phyloP scores from a whole-genome alignment of 371 early-diverging fungal genomes.

The Coemansia sp. region DNA sequence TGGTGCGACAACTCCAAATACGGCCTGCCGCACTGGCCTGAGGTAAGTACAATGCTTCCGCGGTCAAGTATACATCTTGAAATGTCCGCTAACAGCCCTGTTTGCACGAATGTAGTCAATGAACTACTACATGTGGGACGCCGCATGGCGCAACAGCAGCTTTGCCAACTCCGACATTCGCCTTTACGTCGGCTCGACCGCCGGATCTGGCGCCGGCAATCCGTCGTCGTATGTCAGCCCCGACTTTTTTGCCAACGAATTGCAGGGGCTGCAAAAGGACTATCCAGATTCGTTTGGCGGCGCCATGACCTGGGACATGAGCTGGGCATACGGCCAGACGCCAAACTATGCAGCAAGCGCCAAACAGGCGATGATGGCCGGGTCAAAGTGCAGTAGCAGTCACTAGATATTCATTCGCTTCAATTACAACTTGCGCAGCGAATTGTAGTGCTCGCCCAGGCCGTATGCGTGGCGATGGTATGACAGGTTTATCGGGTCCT shows the following conservation, averaged over 20 bases:
- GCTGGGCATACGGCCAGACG: constrained; percentile 40
- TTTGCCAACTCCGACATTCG: constrained; percentile 42
- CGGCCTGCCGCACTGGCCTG: constrained; percentile 42
- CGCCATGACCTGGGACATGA: constrained; percentile 49
- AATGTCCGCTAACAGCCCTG: not conserved
- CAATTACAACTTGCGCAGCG: constrained; percentile 44
- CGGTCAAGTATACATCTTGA: no score
- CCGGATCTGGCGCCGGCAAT: constrained; percentile 37
- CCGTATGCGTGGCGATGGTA: constrained; percentile 90
- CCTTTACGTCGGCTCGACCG: constrained; percentile 42
- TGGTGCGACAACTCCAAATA: constrained; percentile 56
- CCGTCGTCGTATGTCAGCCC: constrained; percentile 42
- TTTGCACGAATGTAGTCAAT: constrained; percentile 23
- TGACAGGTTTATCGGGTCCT: constrained; percentile 73
- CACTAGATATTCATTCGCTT: not conserved
- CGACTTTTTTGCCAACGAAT: constrained; percentile 33
- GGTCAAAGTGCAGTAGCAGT: constrained; percentile 26
- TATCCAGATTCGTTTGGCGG: constrained; percentile 40
- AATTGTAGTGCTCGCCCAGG: constrained; percentile 95
- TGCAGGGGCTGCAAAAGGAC: constrained; percentile 34
- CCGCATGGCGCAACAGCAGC: constrained; percentile 41
- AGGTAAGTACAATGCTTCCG: constrained; percentile 15
- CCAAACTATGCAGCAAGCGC: constrained; percentile 43
- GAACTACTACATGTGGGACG: constrained; percentile 49
- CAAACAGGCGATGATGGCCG: constrained; percentile 45